Evolutionary conservation across 768 basidiomycete species (phyloP).

Genomic region (Chalciporus sphaerocephalus): DNA sequence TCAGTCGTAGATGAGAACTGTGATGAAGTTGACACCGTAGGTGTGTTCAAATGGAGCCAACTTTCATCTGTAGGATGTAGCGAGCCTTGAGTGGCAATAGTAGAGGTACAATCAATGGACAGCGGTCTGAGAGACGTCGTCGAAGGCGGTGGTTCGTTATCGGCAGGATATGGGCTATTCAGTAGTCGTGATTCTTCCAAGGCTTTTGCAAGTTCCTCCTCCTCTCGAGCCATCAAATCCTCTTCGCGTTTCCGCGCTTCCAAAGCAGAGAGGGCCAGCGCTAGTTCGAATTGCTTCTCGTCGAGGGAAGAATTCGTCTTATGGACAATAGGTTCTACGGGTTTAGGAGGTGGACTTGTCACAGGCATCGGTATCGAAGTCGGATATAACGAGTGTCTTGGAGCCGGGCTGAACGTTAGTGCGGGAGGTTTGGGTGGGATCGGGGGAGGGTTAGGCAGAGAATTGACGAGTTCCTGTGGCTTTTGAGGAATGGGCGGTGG

Average conservation of each 20-base stretch:
- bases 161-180: constrained; percentile 7
- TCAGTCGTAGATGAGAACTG: constrained; percentile 12
- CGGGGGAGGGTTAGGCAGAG: constrained; percentile 37
- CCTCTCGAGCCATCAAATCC: constrained; percentile 40
- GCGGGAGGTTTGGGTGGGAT: constrained; percentile 38
- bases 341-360: constrained; percentile 6
- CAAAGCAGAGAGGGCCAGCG: constrained; percentile 42
- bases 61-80: constrained; percentile 24
- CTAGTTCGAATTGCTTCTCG: constrained; percentile 45
- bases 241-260: constrained; percentile 34
- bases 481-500: constrained; percentile 32
- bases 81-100: constrained; percentile 12
- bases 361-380: constrained; percentile 25
- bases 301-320: constrained; percentile 28
- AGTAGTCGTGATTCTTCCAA: constrained; percentile 48
- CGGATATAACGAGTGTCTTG: constrained; percentile 33
- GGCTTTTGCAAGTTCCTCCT: constrained; percentile 63
- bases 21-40: constrained; percentile 23
- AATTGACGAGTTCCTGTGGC: constrained; percentile 22
- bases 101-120: constrained; percentile 16
- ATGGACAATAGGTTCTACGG: constrained; percentile 2
- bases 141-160: constrained; percentile 5
- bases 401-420: constrained; percentile 9
- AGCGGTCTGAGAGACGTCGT: constrained; percentile 5
- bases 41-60: constrained; percentile 30